Evolutionary conservation across 2,329 filamentous ascomycete species (phyloP).

Genomic region (Hypoxylon sp.): DNA sequence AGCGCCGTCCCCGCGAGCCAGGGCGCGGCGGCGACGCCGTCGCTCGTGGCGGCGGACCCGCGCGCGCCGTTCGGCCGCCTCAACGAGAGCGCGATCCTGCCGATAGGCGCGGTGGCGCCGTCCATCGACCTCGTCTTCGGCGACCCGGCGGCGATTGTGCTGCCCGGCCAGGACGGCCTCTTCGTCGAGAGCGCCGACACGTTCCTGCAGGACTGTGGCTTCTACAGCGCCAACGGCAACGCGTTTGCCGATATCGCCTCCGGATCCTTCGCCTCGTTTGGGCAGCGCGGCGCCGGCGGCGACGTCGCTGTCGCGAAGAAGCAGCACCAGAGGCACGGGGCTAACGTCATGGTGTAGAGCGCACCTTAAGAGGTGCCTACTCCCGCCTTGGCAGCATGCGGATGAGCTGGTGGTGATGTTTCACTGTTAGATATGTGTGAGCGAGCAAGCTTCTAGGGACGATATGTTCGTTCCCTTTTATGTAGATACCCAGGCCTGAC

Average conservation of each 20-base stretch:
- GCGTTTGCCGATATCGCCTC: conserved; percentile 43
- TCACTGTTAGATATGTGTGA: background rate
- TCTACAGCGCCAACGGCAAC: conserved; percentile 39
- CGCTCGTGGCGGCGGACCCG: conserved; percentile 41
- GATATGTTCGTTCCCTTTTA: conserved; percentile 6
- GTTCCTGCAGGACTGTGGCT: conserved; percentile 47
- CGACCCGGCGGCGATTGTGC: conserved; percentile 51
- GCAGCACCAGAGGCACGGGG: conserved; percentile 24
- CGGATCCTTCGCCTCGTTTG: conserved; percentile 42
- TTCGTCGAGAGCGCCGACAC: conserved; percentile 47
- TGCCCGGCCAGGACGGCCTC: conserved; percentile 45
- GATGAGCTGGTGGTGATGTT: background rate
- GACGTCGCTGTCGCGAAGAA: conserved; percentile 26
- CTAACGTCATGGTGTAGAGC: conserved; percentile 8
- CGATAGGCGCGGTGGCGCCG: conserved; percentile 42
- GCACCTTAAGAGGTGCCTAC: too few relatives aligned
- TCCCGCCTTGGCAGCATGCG: too few relatives aligned
- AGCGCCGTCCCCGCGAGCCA: conserved; percentile 37
- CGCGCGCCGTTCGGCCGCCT: conserved; percentile 47
- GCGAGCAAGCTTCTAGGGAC: conserved; percentile 14
- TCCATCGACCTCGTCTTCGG: conserved; percentile 43
- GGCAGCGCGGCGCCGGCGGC: conserved; percentile 40
- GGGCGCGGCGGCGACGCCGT: too few relatives aligned
- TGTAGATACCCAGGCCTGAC: conserved; percentile 24
- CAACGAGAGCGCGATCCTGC: conserved; percentile 48